Conservation (phyloP, 805 yeast species). For the Starmerella cellae region DNA sequence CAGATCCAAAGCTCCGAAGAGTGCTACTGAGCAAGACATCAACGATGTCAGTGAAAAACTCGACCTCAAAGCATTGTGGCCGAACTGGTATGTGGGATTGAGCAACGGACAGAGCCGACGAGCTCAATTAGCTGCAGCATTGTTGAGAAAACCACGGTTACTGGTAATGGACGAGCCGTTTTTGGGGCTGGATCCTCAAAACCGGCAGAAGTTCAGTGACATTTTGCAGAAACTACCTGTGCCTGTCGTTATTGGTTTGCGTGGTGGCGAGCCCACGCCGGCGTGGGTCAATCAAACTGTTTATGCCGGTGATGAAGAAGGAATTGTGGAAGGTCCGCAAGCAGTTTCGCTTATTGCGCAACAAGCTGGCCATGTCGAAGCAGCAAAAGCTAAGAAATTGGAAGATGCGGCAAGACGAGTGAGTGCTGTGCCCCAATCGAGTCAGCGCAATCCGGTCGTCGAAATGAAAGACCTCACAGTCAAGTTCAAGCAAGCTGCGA, state of each 20-base stretch:
- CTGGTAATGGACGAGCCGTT: constrained; percentile 83
- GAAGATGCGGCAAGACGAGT: neutral
- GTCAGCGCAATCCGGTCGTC: constrained; percentile 25
- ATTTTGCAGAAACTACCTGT: constrained; percentile 37
- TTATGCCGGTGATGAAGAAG: constrained; percentile 38
- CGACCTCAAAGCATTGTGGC: constrained; percentile 41
- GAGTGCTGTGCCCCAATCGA: neutral
- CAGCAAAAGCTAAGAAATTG: neutral
- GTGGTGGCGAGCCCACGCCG: constrained; percentile 66
- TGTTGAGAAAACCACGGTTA: constrained; percentile 51
- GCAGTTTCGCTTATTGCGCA: neutral
- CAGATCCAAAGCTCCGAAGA: constrained; percentile 28
- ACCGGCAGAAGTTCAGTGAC: constrained; percentile 45
- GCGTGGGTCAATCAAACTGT: constrained; percentile 55
- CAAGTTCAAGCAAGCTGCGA: constrained; percentile 40
- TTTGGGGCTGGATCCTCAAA: constrained; percentile 73
- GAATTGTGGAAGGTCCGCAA: constrained; percentile 25
- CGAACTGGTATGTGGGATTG: constrained; percentile 71
- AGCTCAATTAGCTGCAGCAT: constrained; percentile 68
- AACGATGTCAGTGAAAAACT: constrained; percentile 37
- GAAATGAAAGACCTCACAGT: constrained; percentile 54
- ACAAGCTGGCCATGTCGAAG: neutral
- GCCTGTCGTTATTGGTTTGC: constrained; percentile 53
- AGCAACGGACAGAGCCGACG: constrained; percentile 92
- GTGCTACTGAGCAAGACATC: constrained; percentile 35